A percentile compares a stretch with the other conserved stretches of the same genome.
These are phyloP conservation scores for Vickermania spadyakhi DNA, from an alignment of 208 protist species.

Conservation along the genomic window DNA sequence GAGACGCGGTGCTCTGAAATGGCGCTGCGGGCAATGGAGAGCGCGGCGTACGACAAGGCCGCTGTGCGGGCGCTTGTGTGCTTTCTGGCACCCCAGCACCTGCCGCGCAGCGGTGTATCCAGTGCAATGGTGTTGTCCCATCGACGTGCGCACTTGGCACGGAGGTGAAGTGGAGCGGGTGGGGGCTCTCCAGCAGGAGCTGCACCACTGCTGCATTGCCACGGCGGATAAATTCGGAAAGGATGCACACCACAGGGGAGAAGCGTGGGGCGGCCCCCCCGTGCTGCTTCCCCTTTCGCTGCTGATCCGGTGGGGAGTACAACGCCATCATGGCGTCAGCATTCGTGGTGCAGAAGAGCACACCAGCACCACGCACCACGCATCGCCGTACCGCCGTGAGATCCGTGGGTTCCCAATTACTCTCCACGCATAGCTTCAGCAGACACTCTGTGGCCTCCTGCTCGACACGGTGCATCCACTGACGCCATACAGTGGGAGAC, in stretches of 20 bases:
- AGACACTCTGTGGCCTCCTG: not conserved
- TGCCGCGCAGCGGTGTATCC: not conserved
- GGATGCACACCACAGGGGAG: not conserved
- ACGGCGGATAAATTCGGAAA: not conserved
- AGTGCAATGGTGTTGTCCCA: not conserved
- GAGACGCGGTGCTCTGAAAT: too few relatives aligned
- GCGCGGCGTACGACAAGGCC: too few relatives aligned
- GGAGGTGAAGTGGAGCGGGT: not conserved
- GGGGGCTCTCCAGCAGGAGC: not conserved
- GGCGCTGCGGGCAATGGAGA: too few relatives aligned
- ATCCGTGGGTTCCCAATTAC: not conserved
- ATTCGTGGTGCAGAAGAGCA: too few relatives aligned
- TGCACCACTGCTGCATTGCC: not conserved
- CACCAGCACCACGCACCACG: not conserved
- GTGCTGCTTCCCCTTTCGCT: not conserved
- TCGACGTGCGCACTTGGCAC: not conserved
- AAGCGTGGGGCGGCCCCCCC: not conserved
- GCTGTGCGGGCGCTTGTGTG: too few relatives aligned
- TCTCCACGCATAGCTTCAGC: not conserved
- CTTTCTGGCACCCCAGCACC: too few relatives aligned
- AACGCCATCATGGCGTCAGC: too few relatives aligned
- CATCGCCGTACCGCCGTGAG: not conserved
- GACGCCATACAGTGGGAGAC: too few relatives aligned
- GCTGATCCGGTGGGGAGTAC: too few relatives aligned
- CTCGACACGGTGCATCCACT: too few relatives aligned